A percentile compares a stretch with the other conserved stretches of the same genome.
Evolutionary conservation across 169 alveolate species (phyloP).

Genomic region (Plasmodium billcollinsi): DNA sequence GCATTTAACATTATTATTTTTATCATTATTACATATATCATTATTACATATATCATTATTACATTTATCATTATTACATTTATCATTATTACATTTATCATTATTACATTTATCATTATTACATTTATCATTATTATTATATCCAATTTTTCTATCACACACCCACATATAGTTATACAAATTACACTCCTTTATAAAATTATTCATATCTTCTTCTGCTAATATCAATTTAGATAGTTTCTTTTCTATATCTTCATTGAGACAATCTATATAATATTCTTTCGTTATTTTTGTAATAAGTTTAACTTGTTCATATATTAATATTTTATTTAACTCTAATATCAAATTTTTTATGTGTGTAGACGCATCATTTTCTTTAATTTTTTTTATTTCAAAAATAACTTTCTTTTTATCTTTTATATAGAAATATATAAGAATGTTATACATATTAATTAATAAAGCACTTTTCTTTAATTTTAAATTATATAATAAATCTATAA

Average conservation of each 20-base stretch:
- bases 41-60: background rate
- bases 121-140: slow-evolving; percentile 2
- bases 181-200: background rate
- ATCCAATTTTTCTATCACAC: background rate
- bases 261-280: slow-evolving; percentile 1
- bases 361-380: slow-evolving; percentile 36
- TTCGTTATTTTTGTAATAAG: slow-evolving; percentile 21
- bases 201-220: slow-evolving; percentile 18
- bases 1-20: background rate
- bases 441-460: slow-evolving; percentile 52
- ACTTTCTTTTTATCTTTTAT: slow-evolving; percentile 49
- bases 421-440: slow-evolving; percentile 20
- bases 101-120: background rate
- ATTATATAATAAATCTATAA: slow-evolving; percentile 52
- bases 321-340: slow-evolving; percentile 43
- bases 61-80: background rate
- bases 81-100: slow-evolving; percentile 1
- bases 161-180: slow-evolving; percentile 67
- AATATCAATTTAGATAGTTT: background rate
- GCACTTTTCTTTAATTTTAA: slow-evolving; percentile 38
- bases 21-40: background rate
- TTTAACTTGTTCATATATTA: slow-evolving; percentile 27
- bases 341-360: slow-evolving; percentile 19
- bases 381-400: slow-evolving; percentile 15
- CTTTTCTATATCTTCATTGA: slow-evolving; percentile 1